Evolutionary conservation across 192 early-diverging fungal species (phyloP).

Genomic region (Radiomyces spectabilis): DNA sequence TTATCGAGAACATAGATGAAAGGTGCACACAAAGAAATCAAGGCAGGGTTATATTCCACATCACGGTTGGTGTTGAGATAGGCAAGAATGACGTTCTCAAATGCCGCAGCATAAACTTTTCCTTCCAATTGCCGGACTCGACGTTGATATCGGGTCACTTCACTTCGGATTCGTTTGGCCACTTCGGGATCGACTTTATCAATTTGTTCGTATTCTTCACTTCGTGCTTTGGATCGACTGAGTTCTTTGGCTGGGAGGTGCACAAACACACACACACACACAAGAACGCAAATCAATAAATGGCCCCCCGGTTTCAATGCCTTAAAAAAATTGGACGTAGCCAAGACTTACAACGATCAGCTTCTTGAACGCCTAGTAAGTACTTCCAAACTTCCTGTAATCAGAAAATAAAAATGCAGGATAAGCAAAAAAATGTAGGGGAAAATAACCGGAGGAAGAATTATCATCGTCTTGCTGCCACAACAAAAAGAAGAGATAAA

Average conservation of each 20-base stretch:
- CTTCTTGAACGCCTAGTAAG: conserved; percentile 72
- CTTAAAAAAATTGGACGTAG: neutral
- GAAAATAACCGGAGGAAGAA: too few relatives aligned
- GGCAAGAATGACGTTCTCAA: conserved; percentile 82
- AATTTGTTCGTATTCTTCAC: conserved; percentile 59
- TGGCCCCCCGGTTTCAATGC: neutral
- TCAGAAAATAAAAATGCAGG: neutral
- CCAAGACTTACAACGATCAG: conserved; percentile 63
- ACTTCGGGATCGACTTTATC: conserved; percentile 61
- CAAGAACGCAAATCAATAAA: conserved; percentile 1
- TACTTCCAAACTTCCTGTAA: conserved; percentile 81
- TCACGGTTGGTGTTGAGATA: conserved; percentile 74
- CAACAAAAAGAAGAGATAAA: neutral
- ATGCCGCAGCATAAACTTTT: conserved; percentile 31
- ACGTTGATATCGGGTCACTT: conserved; percentile 60
- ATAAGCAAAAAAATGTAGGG: conserved; percentile 5
- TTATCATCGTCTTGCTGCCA: too few relatives aligned
- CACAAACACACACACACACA: neutral
- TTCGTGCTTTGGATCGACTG: conserved; percentile 41
- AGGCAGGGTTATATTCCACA: conserved; percentile 66
- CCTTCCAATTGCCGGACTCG: conserved; percentile 27
- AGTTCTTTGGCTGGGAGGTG: conserved; percentile 55
- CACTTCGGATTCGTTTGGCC: conserved; percentile 74
- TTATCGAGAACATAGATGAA: conserved; percentile 67
- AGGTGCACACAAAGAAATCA: conserved; percentile 76